phyloP scores from a whole-genome alignment of 1,139 yeast species.

The Yarrowia galli region DNA sequence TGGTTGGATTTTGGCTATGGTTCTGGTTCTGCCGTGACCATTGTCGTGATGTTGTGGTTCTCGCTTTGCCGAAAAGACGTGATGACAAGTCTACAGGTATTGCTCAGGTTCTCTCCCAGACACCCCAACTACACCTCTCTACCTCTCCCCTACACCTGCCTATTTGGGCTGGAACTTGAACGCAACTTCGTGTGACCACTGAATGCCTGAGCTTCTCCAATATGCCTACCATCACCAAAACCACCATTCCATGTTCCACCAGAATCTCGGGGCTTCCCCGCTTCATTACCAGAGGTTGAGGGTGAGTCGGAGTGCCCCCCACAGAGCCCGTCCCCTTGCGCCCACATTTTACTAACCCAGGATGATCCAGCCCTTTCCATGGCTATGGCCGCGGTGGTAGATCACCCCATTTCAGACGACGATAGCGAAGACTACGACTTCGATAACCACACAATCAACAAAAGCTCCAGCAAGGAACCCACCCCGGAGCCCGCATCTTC shows the following conservation, averaged over 20 bases:
- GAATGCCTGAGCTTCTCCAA: not conserved
- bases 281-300: not conserved
- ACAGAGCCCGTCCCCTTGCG: not conserved
- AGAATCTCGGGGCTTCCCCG: conserved; percentile 13
- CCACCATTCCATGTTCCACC: conserved; percentile 10
- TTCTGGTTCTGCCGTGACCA: too few relatives aligned
- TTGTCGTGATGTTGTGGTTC: too few relatives aligned
- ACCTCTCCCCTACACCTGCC: not conserved
- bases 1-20: too few relatives aligned
- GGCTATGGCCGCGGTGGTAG: conserved; percentile 26
- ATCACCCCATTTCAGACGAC: conserved; percentile 31
- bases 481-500: conserved; percentile 11
- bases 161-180: not conserved
- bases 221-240: not conserved
- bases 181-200: not conserved
- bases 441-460: conserved; percentile 2
- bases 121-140: too few relatives aligned
- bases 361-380: conserved; percentile 29
- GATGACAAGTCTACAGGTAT: too few relatives aligned
- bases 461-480: conserved; percentile 12
- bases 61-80: too few relatives aligned
- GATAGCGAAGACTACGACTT: conserved; percentile 22
- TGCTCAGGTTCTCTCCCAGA: too few relatives aligned
- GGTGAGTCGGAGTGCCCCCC: conserved; percentile 1
- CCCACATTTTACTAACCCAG: conserved; percentile 16